Conservation (phyloP, 371 early-diverging fungal genomes). For the Haplosporangium sp. region DNA sequence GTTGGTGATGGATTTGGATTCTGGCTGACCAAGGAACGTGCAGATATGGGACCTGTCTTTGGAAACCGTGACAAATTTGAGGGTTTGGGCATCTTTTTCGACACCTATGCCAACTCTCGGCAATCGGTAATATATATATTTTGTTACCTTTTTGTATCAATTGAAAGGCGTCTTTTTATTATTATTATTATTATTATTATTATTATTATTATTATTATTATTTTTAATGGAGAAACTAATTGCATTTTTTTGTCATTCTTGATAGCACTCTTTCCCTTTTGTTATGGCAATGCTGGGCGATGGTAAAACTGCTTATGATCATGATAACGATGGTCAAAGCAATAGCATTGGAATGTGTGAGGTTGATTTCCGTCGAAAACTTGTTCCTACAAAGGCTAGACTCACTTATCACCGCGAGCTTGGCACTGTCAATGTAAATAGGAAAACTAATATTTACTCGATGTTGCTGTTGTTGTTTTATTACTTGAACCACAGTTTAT, state of each 20-base stretch:
- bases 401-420: constrained; percentile 81
- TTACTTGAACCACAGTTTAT: not conserved
- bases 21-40: constrained; percentile 81
- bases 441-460: not conserved
- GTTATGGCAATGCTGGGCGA: constrained; percentile 95
- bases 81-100: constrained; percentile 94
- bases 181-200: not conserved
- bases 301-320: constrained; percentile 86
- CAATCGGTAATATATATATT: constrained; percentile 67
- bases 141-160: constrained; percentile 58
- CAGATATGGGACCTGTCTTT: constrained; percentile 85
- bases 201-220: not conserved
- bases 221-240: no score
- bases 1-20: constrained; percentile 97
- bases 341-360: constrained; percentile 79
- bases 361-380: constrained; percentile 81
- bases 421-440: constrained; percentile 70
- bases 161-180: constrained; percentile 33
- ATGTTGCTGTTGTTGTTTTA: not conserved
- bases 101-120: constrained; percentile 93
- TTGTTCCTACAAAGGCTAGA: constrained; percentile 75
- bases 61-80: constrained; percentile 89
- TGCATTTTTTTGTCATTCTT: not conserved
- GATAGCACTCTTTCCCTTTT: constrained; percentile 82
- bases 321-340: constrained; percentile 82